Percentiles rank a stretch among this genome's conserved stretches.
Conservation (phyloP, 306 rosid genomes). For the Gleditsia sinensis region DNA sequence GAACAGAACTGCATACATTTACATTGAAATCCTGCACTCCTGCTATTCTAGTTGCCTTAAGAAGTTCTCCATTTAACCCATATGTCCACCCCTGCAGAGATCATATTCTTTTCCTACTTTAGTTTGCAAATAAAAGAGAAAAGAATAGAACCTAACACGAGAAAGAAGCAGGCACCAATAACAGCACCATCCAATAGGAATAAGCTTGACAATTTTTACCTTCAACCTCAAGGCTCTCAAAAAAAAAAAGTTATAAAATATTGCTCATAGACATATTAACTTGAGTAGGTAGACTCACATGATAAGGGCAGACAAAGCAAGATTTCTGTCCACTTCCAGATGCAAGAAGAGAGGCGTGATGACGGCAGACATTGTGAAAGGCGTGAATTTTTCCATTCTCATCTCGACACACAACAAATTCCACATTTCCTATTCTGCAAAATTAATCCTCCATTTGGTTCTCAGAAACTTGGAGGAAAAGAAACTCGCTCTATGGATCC, state of each 20-base stretch:
- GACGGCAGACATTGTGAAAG: constrained; percentile 92
- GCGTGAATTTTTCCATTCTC: constrained; percentile 59
- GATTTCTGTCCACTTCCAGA: constrained; percentile 74
- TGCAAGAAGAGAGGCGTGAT: constrained; percentile 84
- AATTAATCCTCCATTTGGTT: constrained; percentile 41
- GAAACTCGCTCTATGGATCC: constrained; percentile 31
- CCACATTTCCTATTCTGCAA: constrained; percentile 74
- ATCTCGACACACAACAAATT: constrained; percentile 81
- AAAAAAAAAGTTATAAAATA: background rate
- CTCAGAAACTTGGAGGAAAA: constrained; percentile 43
- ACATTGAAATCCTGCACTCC: constrained; percentile 74
- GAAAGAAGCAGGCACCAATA: constrained; percentile 2
- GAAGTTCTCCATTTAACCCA: constrained; percentile 79
- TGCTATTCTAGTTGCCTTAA: constrained; percentile 72
- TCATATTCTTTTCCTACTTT: background rate
- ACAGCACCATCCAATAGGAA: constrained; percentile 5
- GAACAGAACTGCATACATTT: constrained; percentile 57
- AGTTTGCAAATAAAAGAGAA: background rate
- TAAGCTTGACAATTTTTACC: constrained; percentile 13
- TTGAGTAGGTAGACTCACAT: constrained; percentile 56
- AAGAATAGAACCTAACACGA: constrained; percentile 10
- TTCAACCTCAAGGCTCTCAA: constrained; percentile 9
- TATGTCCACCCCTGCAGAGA: constrained; percentile 91
- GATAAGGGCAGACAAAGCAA: constrained; percentile 96
- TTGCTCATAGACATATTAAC: background rate